Conservation (phyloP, 345 rosid species). For the Salix suchowensis region DNA sequence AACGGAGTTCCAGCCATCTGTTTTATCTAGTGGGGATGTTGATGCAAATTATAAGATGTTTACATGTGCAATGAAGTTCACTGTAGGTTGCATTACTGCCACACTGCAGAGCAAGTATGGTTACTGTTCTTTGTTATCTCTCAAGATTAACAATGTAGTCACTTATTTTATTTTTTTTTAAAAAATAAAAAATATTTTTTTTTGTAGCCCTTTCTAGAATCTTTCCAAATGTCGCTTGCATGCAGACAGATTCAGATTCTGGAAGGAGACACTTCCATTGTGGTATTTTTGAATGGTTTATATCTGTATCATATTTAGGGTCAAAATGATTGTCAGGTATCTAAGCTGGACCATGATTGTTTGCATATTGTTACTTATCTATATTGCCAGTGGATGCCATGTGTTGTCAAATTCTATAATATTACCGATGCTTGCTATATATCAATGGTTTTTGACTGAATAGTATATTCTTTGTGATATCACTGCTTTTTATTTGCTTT, state of each 20-base stretch:
- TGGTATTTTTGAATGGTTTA: no score
- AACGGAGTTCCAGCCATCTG: slow-evolving; percentile 63
- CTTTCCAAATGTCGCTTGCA: no score
- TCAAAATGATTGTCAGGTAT: no score
- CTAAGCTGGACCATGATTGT: no score
- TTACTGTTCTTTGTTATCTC: slow-evolving; percentile 10
- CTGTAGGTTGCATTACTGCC: slow-evolving; percentile 46
- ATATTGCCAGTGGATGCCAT: no score
- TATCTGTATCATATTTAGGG: no score
- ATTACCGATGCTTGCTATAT: not conserved
- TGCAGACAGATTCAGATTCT: no score
- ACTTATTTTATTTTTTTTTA: not conserved
- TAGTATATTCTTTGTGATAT: not conserved
- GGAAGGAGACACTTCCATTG: no score
- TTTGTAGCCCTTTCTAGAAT: no score
- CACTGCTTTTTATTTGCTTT: not conserved
- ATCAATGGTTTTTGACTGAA: not conserved
- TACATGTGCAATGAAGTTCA: slow-evolving; percentile 52
- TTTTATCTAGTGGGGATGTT: slow-evolving; percentile 33
- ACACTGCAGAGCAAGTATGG: slow-evolving; percentile 46
- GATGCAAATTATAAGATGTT: slow-evolving; percentile 45
- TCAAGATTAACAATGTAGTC: not conserved
- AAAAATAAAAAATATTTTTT: no score
- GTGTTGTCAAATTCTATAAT: no score
- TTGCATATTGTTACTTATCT: no score